These are phyloP conservation scores for Penicillium hordei DNA, from an alignment of 2,329 filamentous ascomycete genomes.

Conservation along the genomic window DNA sequence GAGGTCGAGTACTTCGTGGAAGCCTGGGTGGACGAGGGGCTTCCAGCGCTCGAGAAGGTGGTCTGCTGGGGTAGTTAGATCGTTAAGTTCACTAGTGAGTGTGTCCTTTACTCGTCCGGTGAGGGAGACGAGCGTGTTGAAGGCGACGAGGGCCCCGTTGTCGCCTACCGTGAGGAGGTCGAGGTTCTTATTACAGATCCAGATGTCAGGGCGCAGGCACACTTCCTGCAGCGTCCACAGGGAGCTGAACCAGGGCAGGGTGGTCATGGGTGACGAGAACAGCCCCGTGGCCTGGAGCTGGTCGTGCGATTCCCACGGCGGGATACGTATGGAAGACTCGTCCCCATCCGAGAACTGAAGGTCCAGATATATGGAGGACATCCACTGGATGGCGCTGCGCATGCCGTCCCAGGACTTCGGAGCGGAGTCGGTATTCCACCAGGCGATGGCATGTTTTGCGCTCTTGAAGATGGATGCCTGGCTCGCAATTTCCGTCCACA, in stretches of 20 bases:
- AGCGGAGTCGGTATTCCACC: background rate
- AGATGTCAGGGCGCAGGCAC: background rate
- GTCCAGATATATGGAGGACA: background rate
- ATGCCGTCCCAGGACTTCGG: background rate
- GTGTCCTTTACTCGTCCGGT: background rate
- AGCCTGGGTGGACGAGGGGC: background rate
- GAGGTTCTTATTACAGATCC: background rate
- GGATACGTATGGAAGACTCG: background rate
- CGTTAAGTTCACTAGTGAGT: background rate
- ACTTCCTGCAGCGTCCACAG: background rate
- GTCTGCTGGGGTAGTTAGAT: background rate
- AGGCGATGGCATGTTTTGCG: background rate
- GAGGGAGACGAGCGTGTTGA: background rate
- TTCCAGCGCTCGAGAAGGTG: background rate
- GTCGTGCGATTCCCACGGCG: background rate
- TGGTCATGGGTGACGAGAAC: background rate
- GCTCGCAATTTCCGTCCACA: background rate
- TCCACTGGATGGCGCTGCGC: background rate
- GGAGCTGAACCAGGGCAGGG: background rate
- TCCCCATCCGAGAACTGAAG: background rate
- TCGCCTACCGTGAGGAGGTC: background rate
- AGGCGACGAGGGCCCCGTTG: background rate
- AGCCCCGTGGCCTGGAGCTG: background rate
- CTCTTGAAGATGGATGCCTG: background rate
- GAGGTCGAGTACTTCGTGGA: background rate